Evolutionary conservation across 2,329 filamentous ascomycete species (phyloP), one percentile per base, ranked within the genome.

Genomic region (Tolypocladium pustulatum): DNA sequence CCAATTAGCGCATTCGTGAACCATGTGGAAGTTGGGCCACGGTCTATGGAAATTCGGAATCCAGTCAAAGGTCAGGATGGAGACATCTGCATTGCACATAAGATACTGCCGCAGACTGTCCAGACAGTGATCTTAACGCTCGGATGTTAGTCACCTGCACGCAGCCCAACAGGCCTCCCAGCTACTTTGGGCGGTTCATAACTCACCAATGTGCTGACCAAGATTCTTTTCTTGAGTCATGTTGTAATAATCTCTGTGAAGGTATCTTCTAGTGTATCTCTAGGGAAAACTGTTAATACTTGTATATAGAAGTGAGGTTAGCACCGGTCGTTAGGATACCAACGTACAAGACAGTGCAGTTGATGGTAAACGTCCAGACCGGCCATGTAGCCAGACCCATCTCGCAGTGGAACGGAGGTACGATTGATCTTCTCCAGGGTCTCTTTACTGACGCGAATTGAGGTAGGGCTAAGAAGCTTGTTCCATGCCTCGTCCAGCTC

Each of bases 241-340:
- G 57, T 59, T 59, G 32, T 59, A 59, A 54, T 59, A 59, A 27
- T 59, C 57, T 32, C 41, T 46, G 32, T 59, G 57, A n/a, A 59
- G 54, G 36, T 59, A 59, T 30, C 54, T 41, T 43, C 43, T 25
- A 10, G 56, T 43, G 27, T 56, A 56, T 55, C 57, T 46, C 57
- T 58, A 34, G 41, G 20, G 3, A 34, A 41, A n/a, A 41, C 9
- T 12, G 22, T 55, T 41, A 30, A 5, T 30, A 12, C 20, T 51
- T 8, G 8, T 20, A 22, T 10, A 6, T 46, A 38, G 22, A 56
- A 17, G 34, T 30, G 34, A 15, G 32, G 22, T 8, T 30, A 25
- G 20, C 22, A 56, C 4, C 32, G 32, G 32, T 9, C 32, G 32
- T 34, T 34, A 34, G 32, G 32, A 34, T 34, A 22, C 6, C 6